Evolutionary conservation across 2,329 filamentous ascomycete species (phyloP), one percentile per base, ranked within the genome.

Genomic region (Xylaria sp.): DNA sequence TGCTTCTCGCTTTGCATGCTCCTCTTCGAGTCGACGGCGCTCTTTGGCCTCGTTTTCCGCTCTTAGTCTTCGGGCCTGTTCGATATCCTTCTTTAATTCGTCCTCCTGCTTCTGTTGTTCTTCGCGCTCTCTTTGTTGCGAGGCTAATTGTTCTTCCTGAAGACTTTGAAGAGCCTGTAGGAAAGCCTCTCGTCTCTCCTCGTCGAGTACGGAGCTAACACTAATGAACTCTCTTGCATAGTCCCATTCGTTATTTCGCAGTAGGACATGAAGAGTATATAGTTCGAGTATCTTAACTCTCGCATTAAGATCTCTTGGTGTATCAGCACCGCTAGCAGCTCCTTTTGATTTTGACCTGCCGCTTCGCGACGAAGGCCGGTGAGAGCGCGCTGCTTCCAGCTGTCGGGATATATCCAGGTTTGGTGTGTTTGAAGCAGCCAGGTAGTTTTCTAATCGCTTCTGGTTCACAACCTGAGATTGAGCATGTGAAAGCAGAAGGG

Each of bases 191-290:
- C 93, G 90, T 53, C 93, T 89, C 82, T 98, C 96, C 61, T 97
- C 95, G 78, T 98, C 95, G 1, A 99, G 86, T 31, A 97, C 89
- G 56, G 95, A 90, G 79, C 90, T 96, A 76, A 93, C 89, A 75
- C 86, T 89, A 76, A 98, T 97, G 79, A 98, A 98, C 74, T 97
- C 93, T 68, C 89, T 88, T 4, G 96, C 93, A 75, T 97, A 97
- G 67, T 97, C 93, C 96, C 96, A 99, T 81, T 98, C 94, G 65
- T 93, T 90, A 74, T 97, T 98, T 62, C 93, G 88, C 5, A 95
- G 90, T n/a, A 99, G 88, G 7, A 98, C 93, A 77, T 99, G 96
- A 4, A 99, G 86, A 0, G 94, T 97, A 80, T 97, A 99, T 9
- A 99, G 86, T 81, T 99, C 96, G 59, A 99, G 88, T 49, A 99